phyloP scores from a whole-genome alignment of 2,329 filamentous ascomycete genomes.

The Colletotrichum costaricense region DNA sequence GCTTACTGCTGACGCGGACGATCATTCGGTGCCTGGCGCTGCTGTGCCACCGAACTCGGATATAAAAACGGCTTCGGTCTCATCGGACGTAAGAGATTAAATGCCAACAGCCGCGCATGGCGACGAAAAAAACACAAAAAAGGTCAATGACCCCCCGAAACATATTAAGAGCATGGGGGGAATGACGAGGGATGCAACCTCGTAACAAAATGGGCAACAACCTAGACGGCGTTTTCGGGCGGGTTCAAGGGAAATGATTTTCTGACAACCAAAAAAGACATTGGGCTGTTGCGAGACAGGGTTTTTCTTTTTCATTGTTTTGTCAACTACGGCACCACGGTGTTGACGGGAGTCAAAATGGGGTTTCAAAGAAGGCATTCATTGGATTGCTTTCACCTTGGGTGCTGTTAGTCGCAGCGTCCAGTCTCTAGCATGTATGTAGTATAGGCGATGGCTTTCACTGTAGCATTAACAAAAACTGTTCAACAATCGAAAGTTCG shows the following conservation, averaged over 20 bases:
- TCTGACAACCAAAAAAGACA: constrained; percentile 1
- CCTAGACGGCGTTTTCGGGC: constrained; percentile 29
- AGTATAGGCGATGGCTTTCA: not conserved
- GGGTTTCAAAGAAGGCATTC: not conserved
- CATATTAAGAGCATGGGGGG: not conserved
- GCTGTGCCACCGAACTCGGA: constrained; percentile 17
- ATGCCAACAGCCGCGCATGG: constrained; percentile 1
- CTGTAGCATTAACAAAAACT: not conserved
- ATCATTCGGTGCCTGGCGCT: constrained; percentile 4
- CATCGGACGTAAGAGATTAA: constrained; percentile 26
- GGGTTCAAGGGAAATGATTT: not conserved
- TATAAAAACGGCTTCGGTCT: constrained; percentile 7
- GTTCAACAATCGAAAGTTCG: not conserved
- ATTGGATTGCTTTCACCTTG: not conserved
- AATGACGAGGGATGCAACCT: not conserved
- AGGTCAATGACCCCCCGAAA: not conserved
- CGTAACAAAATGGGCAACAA: not conserved
- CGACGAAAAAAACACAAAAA: not conserved
- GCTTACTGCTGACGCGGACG: constrained; percentile 20
- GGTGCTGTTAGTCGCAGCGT: not conserved
- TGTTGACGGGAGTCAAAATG: not conserved
- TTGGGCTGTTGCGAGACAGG: constrained; percentile 19
- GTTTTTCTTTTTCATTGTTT: not conserved
- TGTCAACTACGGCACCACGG: not conserved
- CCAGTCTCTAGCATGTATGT: not conserved